phyloP scores from a whole-genome alignment of 1,139 yeast genomes.

The Kazachstania sp. region DNA sequence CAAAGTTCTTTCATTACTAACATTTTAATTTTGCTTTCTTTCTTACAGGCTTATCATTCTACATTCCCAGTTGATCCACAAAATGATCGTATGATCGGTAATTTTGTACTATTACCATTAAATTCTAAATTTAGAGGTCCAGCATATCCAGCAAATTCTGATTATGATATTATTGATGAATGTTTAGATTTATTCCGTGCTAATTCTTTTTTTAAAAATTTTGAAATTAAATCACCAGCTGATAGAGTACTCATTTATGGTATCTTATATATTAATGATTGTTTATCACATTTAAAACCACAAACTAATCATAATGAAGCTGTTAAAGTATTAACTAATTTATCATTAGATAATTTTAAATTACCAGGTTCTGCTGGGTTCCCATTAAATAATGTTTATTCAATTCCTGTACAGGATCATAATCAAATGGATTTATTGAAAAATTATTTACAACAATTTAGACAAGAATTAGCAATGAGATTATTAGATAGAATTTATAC shows the following conservation, averaged over 20 bases:
- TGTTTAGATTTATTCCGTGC: conserved; percentile 86
- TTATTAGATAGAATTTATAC: conserved; percentile 65
- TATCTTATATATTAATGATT: conserved; percentile 80
- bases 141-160: conserved; percentile 70
- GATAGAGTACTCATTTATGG: conserved; percentile 95
- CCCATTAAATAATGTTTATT: conserved; percentile 79
- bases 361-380: conserved; percentile 95
- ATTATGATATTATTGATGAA: conserved; percentile 89
- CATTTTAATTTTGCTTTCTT: not conserved
- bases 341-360: conserved; percentile 79
- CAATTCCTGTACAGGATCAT: conserved; percentile 59
- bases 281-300: conserved; percentile 54
- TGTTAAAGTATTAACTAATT: conserved; percentile 60
- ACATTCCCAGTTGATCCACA: conserved; percentile 66
- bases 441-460: conserved; percentile 76
- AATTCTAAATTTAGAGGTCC: conserved; percentile 86
- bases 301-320: conserved; percentile 55
- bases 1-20: not conserved
- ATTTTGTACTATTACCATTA: conserved; percentile 73
- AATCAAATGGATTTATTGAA: conserved; percentile 73
- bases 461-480: conserved; percentile 86
- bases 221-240: conserved; percentile 92
- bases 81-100: conserved; percentile 45
- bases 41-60: conserved; percentile 74
- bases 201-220: conserved; percentile 90